These are phyloP conservation scores for Aristolochia californica DNA, from an alignment of 164 flowering plant species.

Conservation along the genomic window DNA sequence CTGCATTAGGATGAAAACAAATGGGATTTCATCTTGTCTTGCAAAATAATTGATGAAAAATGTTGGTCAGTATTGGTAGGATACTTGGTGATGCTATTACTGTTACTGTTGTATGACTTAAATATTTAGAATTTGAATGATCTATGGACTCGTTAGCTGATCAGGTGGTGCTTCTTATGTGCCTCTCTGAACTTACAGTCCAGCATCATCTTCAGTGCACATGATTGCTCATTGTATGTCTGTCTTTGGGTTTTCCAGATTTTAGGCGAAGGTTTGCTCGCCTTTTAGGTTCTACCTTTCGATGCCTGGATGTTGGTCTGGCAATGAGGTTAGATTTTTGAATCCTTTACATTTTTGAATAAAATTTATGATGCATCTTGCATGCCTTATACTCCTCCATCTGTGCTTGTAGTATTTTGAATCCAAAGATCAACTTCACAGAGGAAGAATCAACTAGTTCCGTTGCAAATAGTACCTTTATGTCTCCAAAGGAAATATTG, in stretches of 20 bases:
- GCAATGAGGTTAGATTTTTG: slow-evolving; percentile 72
- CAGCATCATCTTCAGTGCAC: too few relatives aligned
- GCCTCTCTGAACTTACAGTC: too few relatives aligned
- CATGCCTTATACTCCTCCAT: not conserved
- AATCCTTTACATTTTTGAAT: not conserved
- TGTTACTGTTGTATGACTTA: too few relatives aligned
- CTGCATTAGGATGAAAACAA: not conserved
- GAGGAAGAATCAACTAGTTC: slow-evolving; percentile 24
- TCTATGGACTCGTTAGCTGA: too few relatives aligned
- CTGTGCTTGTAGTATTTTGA: slow-evolving; percentile 49
- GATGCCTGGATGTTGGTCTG: slow-evolving; percentile 67
- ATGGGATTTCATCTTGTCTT: too few relatives aligned
- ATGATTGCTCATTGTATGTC: too few relatives aligned
- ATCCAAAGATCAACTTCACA: slow-evolving; percentile 61
- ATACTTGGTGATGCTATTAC: too few relatives aligned
- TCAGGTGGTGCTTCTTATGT: too few relatives aligned
- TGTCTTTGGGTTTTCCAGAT: slow-evolving; percentile 24
- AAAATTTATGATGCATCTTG: not conserved
- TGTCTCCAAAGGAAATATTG: slow-evolving; percentile 24
- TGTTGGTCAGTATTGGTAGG: too few relatives aligned
- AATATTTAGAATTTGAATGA: too few relatives aligned
- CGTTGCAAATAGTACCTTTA: slow-evolving; percentile 27
- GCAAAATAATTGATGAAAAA: too few relatives aligned
- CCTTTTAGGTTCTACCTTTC: slow-evolving; percentile 36
- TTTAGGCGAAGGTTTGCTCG: slow-evolving; percentile 54